A percentile compares a stretch with the other conserved stretches of the same genome.
Conservation (phyloP, 306 rosid genomes). For the Oemleria cerasiformis region DNA sequence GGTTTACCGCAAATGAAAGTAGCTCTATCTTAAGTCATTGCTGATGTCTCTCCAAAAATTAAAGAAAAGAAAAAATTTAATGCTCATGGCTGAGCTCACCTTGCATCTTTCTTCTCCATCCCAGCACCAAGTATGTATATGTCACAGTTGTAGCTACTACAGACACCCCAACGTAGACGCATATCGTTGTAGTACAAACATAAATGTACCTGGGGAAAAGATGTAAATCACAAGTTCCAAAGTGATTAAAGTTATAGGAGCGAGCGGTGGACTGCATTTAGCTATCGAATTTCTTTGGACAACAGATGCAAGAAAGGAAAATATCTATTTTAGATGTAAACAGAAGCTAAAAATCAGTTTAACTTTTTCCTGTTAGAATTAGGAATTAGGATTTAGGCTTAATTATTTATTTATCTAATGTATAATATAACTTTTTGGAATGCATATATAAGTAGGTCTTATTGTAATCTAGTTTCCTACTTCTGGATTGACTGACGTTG, state of each 20-base stretch:
- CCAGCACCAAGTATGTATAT: conserved; percentile 53
- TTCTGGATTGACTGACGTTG: background rate
- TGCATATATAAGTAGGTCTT: background rate
- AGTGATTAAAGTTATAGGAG: background rate
- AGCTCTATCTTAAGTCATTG: background rate
- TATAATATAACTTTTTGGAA: background rate
- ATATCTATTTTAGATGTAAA: background rate
- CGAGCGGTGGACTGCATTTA: background rate
- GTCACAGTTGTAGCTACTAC: conserved; percentile 58
- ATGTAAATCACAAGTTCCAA: conserved; percentile 19
- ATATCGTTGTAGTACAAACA: conserved; percentile 62
- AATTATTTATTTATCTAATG: background rate
- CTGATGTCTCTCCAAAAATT: too few species aligned
- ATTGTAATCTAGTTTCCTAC: background rate
- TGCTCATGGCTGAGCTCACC: conserved; percentile 14
- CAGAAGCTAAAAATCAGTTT: background rate
- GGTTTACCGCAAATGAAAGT: conserved; percentile 13
- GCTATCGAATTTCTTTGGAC: background rate
- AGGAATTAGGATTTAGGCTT: background rate
- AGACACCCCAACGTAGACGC: conserved; percentile 57
- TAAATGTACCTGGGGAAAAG: conserved; percentile 65
- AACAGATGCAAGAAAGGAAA: background rate
- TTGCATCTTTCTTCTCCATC: conserved; percentile 33
- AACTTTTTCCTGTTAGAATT: background rate
- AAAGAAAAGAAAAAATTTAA: background rate